These are phyloP conservation scores for Ampelocalamus luodianensis DNA, from an alignment of 176 grass and related monocot species.

Conservation along the genomic window DNA sequence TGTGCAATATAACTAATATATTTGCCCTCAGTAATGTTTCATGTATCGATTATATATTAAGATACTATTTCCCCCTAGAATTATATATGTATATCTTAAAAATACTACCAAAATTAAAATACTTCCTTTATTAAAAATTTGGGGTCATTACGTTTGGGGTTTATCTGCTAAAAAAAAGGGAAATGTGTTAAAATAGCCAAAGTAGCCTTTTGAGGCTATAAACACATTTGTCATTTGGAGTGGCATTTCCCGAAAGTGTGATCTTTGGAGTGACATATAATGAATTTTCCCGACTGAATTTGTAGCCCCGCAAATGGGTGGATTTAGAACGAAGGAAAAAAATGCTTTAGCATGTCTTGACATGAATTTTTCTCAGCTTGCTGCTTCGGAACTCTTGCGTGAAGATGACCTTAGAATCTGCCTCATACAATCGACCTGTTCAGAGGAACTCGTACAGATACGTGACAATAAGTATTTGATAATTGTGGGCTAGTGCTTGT, in stretches of 20 bases:
- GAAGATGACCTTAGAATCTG: slow-evolving; percentile 9
- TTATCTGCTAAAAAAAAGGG: not conserved
- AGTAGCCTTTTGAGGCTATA: not conserved
- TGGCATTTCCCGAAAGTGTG: not conserved
- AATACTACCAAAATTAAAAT: not conserved
- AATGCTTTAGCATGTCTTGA: not conserved
- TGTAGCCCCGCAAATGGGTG: not conserved
- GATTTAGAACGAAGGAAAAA: not conserved
- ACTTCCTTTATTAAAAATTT: not conserved
- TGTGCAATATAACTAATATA: not conserved
- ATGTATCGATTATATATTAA: not conserved
- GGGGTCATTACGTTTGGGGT: not conserved
- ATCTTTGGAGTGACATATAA: not conserved
- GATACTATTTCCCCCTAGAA: not conserved
- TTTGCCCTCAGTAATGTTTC: not conserved
- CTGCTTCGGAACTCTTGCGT: slow-evolving; percentile 22
- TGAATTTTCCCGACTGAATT: not conserved
- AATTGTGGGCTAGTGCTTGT: slow-evolving; percentile 40
- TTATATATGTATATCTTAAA: not conserved
- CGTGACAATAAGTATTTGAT: slow-evolving; percentile 17
- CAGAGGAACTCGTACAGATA: slow-evolving; percentile 27
- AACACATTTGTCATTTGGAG: not conserved
- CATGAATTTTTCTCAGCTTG: slow-evolving; percentile 7
- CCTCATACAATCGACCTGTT: slow-evolving; percentile 12
- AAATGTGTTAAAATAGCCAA: not conserved